Evolutionary conservation across 2,329 filamentous ascomycete species (phyloP).

Genomic region (Cercospora sp.): DNA sequence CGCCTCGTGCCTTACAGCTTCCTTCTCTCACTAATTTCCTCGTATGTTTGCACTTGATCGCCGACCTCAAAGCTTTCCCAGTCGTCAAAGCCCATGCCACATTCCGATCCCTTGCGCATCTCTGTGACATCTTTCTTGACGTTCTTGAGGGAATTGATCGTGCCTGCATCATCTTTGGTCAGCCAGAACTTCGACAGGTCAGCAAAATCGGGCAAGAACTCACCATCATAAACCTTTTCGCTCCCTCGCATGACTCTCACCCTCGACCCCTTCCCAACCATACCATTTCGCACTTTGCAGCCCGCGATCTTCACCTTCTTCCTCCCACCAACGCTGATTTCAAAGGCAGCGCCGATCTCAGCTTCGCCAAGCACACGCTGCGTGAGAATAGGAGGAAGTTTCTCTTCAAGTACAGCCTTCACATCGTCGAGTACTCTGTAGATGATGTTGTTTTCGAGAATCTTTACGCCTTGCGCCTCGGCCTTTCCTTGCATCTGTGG

Average conservation of each 20-base stretch:
- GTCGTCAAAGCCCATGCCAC: slow-evolving; percentile 78
- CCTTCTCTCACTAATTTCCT: slow-evolving; percentile 73
- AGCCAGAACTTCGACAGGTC: slow-evolving; percentile 9
- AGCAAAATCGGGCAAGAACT: slow-evolving; percentile 41
- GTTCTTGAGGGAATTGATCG: slow-evolving; percentile 79
- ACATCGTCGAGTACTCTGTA: slow-evolving; percentile 77
- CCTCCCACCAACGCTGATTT: slow-evolving; percentile 74
- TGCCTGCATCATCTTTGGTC: slow-evolving; percentile 54
- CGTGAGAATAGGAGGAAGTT: slow-evolving; percentile 66
- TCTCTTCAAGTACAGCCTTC: slow-evolving; percentile 65
- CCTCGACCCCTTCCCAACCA: slow-evolving; percentile 62
- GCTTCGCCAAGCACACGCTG: slow-evolving; percentile 81
- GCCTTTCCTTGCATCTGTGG: slow-evolving; percentile 67
- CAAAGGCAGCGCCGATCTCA: slow-evolving; percentile 78
- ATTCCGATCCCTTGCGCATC: slow-evolving; percentile 91
- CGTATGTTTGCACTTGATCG: slow-evolving; percentile 85
- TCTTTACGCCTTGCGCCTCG: slow-evolving; percentile 67
- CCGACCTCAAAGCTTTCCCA: slow-evolving; percentile 78
- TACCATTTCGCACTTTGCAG: slow-evolving; percentile 80
- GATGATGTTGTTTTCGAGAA: slow-evolving; percentile 85
- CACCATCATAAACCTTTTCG: slow-evolving; percentile 78
- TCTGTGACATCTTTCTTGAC: slow-evolving; percentile 88
- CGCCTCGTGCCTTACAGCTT: slow-evolving; percentile 41
- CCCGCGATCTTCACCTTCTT: slow-evolving; percentile 77
- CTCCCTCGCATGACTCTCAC: slow-evolving; percentile 70